Evolutionary conservation across 495 filamentous ascomycete species (phyloP).

Genomic region (Podospora pseudocomata): DNA sequence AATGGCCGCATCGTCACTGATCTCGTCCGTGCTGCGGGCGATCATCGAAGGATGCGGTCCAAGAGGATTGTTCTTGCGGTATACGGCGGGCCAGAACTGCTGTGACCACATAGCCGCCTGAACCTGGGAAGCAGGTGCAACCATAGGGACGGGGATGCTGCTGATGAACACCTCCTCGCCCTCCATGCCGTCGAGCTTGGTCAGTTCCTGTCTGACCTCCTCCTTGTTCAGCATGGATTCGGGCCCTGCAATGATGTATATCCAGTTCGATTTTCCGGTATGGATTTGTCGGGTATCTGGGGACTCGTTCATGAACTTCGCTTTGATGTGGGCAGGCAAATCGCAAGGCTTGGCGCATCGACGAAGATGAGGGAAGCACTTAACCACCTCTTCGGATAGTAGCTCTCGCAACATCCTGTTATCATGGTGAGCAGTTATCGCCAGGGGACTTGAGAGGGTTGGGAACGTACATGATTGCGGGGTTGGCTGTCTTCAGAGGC

Average conservation of each 20-base stretch:
- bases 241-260: slow-evolving; percentile 48
- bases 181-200: slow-evolving; percentile 37
- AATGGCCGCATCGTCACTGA: slow-evolving; percentile 50
- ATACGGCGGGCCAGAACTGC: slow-evolving; percentile 82
- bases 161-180: slow-evolving; percentile 44
- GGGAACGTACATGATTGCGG: slow-evolving; percentile 48
- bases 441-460: neutral
- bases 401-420: slow-evolving; percentile 44
- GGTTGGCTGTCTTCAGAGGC: slow-evolving; percentile 50
- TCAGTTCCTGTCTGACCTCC: slow-evolving; percentile 35
- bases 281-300: slow-evolving; percentile 42
- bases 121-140: slow-evolving; percentile 66
- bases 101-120: slow-evolving; percentile 76
- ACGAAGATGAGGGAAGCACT: slow-evolving; percentile 72
- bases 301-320: slow-evolving; percentile 45
- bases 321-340: slow-evolving; percentile 55
- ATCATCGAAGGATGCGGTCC: slow-evolving; percentile 65
- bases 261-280: slow-evolving; percentile 44
- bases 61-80: slow-evolving; percentile 77
- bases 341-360: slow-evolving; percentile 70
- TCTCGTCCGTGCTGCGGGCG: slow-evolving; percentile 52
- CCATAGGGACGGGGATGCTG: slow-evolving; percentile 62
- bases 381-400: slow-evolving; percentile 54
- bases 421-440: slow-evolving; percentile 10
- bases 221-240: slow-evolving; percentile 39